Base-by-base conservation (phyloP, 768 basidiomycete genomes). In the Agrocybe pediades region DNA sequence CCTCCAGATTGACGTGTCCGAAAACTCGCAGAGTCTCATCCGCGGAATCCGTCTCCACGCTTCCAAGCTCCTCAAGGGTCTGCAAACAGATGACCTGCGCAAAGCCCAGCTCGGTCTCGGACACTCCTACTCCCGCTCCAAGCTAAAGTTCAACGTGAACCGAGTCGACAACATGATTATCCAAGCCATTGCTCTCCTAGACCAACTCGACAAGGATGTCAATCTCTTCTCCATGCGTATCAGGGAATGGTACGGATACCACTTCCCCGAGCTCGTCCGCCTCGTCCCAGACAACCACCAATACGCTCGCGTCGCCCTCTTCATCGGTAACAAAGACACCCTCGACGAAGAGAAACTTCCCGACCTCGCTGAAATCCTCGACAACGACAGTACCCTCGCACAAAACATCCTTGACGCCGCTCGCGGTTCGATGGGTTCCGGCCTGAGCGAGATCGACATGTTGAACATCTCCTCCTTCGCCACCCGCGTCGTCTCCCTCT, bases 131-230 rank as follows among this genome's bases (percentile, higher is more conserved):
- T 97, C 95, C 20, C 88, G 96, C 58, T 90, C 95, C 36, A 98
- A 98, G 70, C 88, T 98, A 58, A 98, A 98, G 75, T 98, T 94
- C 83, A 95, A 95, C 72, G 92, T 95, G 50, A 95, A 95, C 79
- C 82, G 92, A 48, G 84, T 92, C 52, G 95, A 97, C 75, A 97
- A 98, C 80, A 98, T 98, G 96, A 98, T 98, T 74, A 98, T 98
- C 63, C 96, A 98, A 74, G 96, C 96, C 55, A 98, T 98, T 68
- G 92, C 95, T 4, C 87, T 98, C 53, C 90, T 97, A 64, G 96
- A 98, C 75, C 95, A 98, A 66, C 88, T 98, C 65, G 96, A 98
- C 83, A 98, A 98, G 79, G 96, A 98, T 71, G 94, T 98, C 72
- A 98, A 98, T 77, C 85, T 95, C 25, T 98, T 98, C 70, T 90